phyloP scores from a whole-genome alignment of 1,284 basidiomycete genomes.

The Jaminaea rosea region DNA sequence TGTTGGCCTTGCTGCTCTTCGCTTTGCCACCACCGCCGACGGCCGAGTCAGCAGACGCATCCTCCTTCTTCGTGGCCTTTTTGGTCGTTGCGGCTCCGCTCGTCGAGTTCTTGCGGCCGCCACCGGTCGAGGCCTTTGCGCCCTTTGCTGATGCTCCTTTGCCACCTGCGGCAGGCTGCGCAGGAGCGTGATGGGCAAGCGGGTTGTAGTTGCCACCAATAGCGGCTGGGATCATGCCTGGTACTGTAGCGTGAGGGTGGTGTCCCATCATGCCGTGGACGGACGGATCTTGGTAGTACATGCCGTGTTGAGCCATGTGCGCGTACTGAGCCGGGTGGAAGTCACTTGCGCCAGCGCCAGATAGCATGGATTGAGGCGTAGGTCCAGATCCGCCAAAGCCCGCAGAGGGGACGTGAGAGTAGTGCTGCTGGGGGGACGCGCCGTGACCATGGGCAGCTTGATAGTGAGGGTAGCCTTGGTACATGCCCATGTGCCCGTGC shows the following conservation, averaged over 20 bases:
- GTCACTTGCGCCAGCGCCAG: neutral
- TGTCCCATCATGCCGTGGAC: neutral
- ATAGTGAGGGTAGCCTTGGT: conserved; percentile 11
- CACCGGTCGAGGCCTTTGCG: neutral
- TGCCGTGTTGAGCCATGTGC: conserved; percentile 1
- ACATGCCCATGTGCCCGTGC: conserved; percentile 1
- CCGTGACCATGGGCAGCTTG: conserved; percentile 10
- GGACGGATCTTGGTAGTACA: neutral
- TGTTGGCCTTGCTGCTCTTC: conserved; percentile 1
- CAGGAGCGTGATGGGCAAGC: neutral
- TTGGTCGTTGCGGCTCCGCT: neutral
- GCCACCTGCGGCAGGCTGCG: neutral
- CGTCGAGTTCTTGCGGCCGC: neutral
- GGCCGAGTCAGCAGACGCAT: neutral
- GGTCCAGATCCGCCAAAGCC: conserved; percentile 2
- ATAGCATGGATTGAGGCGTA: conserved; percentile 1
- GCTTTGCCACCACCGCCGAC: neutral
- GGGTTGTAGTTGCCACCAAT: too few species aligned
- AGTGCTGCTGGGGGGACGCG: conserved; percentile 14
- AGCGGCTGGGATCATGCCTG: neutral
- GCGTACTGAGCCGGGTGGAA: conserved; percentile 5
- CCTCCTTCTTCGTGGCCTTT: neutral
- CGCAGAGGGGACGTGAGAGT: conserved; percentile 9
- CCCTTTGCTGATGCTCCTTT: neutral
- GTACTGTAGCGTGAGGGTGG: neutral